phyloP scores from a whole-genome alignment of 2,329 filamentous ascomycete species.

The Pseudocercospora pini-densiflorae region DNA sequence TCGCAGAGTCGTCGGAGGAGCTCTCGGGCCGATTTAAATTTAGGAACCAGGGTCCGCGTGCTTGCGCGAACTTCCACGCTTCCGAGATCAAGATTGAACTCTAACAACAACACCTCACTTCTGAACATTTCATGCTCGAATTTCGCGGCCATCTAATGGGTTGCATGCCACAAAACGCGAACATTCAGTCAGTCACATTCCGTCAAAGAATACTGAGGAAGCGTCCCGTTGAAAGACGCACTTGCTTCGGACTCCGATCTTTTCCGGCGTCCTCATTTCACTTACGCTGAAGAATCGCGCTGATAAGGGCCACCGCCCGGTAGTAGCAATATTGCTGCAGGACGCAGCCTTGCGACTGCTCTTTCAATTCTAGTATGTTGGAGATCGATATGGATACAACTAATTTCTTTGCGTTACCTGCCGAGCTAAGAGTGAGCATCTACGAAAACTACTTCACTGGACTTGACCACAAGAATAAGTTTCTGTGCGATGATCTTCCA shows the following conservation, averaged over 20 bases:
- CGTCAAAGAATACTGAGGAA: not conserved
- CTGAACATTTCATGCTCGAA: not conserved
- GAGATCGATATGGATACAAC: not conserved
- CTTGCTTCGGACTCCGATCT: not conserved
- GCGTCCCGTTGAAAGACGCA: not conserved
- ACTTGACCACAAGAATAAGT: not conserved
- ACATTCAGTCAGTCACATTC: not conserved
- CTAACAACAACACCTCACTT: conserved; percentile 2
- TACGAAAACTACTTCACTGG: not conserved
- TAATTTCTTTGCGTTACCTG: not conserved
- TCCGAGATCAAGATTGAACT: conserved; percentile 7
- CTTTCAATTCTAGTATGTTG: not conserved
- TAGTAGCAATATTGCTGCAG: too few species aligned
- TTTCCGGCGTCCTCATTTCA: not conserved
- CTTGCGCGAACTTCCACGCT: conserved; percentile 1
- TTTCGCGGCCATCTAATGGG: not conserved
- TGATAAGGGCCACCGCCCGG: not conserved
- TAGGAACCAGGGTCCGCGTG: not conserved
- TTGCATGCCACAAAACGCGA: not conserved
- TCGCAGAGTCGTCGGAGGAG: not conserved
- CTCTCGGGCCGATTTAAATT: conserved; percentile 1
- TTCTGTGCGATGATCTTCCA: not conserved
- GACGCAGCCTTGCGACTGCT: too few species aligned
- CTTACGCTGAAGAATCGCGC: not conserved
- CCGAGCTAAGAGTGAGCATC: conserved; percentile 7